Conservation (phyloP, 495 filamentous ascomycete species). For the Trichocladium uniseriatum region DNA sequence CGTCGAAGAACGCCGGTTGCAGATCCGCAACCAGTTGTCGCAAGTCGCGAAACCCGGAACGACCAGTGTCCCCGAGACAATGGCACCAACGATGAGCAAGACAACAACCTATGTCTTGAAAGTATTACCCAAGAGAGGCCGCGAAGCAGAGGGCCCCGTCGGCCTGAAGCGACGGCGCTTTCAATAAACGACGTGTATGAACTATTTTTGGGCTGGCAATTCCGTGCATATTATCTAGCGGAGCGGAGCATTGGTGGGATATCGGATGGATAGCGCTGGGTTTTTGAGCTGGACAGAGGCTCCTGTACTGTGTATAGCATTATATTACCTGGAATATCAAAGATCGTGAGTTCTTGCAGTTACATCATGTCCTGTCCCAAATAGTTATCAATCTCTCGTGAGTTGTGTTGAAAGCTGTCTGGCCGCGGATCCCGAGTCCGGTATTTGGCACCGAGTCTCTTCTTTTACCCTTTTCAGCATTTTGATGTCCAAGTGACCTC, state of each 20-base stretch:
- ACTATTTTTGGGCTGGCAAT: slow-evolving; percentile 3
- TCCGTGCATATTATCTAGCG: slow-evolving; percentile 4
- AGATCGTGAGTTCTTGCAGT: no score
- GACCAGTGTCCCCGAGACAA: slow-evolving; percentile 16
- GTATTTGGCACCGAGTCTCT: no score
- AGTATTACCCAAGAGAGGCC: slow-evolving; percentile 11
- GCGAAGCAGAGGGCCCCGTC: background rate
- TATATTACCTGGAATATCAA: background rate
- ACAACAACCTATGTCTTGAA: slow-evolving; percentile 20
- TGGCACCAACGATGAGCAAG: slow-evolving; percentile 12
- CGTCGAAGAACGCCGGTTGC: slow-evolving; percentile 36
- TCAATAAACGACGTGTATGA: slow-evolving; percentile 14
- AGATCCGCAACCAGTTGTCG: slow-evolving; percentile 17
- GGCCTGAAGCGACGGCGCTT: slow-evolving; percentile 3
- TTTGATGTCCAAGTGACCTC: no score
- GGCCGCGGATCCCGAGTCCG: no score
- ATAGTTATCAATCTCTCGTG: no score
- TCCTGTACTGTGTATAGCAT: slow-evolving; percentile 2
- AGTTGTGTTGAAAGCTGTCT: no score
- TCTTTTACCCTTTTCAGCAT: no score
- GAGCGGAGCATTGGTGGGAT: background rate
- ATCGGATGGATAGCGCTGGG: background rate
- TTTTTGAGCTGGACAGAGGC: background rate
- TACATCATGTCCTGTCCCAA: no score
- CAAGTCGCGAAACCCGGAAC: slow-evolving; percentile 18